A percentile compares a stretch with the other conserved stretches of the same genome.
These are phyloP conservation scores for Medicago arabica DNA, from an alignment of 306 rosid genomes.

Conservation along the genomic window DNA sequence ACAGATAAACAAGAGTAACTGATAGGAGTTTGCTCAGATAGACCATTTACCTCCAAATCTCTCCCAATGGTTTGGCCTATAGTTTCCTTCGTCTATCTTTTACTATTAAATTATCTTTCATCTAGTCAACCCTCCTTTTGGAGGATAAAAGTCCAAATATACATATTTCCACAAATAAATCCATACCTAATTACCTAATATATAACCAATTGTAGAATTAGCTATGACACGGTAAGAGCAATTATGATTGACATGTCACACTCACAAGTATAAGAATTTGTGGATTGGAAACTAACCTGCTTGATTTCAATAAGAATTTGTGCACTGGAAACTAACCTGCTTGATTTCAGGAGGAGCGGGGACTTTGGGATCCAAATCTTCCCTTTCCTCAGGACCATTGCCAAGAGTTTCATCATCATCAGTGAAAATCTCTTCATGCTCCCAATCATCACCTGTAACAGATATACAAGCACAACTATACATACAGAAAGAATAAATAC, in stretches of 20 bases:
- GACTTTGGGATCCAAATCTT: conserved; percentile 90
- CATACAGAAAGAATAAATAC: conserved; percentile 14
- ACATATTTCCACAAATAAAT: conserved; percentile 2
- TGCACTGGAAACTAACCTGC: conserved; percentile 62
- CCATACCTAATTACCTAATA: neutral
- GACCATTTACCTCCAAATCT: conserved; percentile 1
- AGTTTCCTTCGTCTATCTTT: conserved; percentile 5
- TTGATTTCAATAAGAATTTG: conserved; percentile 63
- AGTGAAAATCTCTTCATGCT: conserved; percentile 96
- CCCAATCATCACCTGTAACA: conserved; percentile 93
- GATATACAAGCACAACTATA: conserved; percentile 6
- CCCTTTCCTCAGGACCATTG: conserved; percentile 91
- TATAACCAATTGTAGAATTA: neutral
- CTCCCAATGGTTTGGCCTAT: neutral
- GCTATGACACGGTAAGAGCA: conserved; percentile 7
- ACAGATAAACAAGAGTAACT: neutral
- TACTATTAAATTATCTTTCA: neutral
- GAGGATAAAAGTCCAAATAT: neutral
- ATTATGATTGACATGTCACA: conserved; percentile 11
- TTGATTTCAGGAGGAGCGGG: conserved; percentile 98
- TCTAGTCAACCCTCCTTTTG: conserved; percentile 1
- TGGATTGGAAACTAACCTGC: conserved; percentile 62
- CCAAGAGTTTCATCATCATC: conserved; percentile 98
- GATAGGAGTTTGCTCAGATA: neutral
- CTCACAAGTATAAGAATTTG: conserved; percentile 26